Evolutionary conservation across 2,329 filamentous ascomycete genomes (phyloP).

Genomic region (Aspergillus tanneri): DNA sequence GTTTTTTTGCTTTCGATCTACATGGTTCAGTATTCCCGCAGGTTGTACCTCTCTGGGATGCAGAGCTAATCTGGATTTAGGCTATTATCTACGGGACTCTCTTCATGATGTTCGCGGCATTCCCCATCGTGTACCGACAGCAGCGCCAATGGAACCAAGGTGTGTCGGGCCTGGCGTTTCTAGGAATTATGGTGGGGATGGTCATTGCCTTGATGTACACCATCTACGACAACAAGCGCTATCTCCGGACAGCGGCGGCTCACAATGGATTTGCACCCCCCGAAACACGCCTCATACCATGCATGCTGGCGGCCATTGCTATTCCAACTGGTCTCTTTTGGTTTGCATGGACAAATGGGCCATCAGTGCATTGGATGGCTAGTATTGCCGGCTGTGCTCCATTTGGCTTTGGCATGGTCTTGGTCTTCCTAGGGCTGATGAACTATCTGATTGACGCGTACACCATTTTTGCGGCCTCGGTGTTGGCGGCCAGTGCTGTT

Average conservation of each 20-base stretch:
- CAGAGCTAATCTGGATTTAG: not conserved
- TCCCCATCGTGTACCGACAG: conserved; percentile 47
- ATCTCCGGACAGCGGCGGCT: conserved; percentile 5
- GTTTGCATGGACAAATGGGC: conserved; percentile 21
- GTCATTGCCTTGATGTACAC: conserved; percentile 36
- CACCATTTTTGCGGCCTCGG: conserved; percentile 17
- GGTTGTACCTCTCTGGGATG: no score
- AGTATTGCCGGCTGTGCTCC: conserved; percentile 14
- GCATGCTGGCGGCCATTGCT: conserved; percentile 16
- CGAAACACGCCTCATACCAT: conserved; percentile 16
- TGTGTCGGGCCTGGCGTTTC: conserved; percentile 45
- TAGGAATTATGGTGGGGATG: conserved; percentile 43
- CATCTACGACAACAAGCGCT: conserved; percentile 31
- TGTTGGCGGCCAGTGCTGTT: conserved; percentile 15
- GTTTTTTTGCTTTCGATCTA: conserved; percentile 46
- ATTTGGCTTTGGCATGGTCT: conserved; percentile 22
- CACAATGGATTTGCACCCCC: conserved; percentile 17
- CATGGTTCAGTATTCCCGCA: no score
- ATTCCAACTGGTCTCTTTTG: conserved; percentile 19
- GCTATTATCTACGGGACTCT: conserved; percentile 49
- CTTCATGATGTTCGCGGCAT: conserved; percentile 51
- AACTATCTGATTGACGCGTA: conserved; percentile 22
- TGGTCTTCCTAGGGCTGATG: conserved; percentile 18
- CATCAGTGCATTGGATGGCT: conserved; percentile 14
- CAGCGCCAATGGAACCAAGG: conserved; percentile 45